Conservation (phyloP, 2,329 filamentous ascomycete species). For the Sporothrix curviconia region DNA sequence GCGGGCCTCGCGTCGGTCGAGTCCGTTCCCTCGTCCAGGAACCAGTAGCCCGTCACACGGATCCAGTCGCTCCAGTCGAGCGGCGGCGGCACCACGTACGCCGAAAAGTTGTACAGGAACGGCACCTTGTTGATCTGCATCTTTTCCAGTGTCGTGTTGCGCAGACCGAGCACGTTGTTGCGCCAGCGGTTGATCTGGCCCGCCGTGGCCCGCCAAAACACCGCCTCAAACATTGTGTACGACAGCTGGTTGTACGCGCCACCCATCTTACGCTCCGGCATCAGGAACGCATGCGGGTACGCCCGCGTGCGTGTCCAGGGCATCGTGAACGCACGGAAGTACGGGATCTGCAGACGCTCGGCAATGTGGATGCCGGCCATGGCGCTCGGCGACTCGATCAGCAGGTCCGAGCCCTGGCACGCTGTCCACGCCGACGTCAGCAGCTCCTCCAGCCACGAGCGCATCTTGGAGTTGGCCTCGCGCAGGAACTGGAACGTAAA, state of each 20-base stretch:
- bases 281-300: constrained; percentile 94
- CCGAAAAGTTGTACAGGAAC: constrained; percentile 96
- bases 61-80: constrained; percentile 98
- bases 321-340: constrained; percentile 98
- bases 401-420: constrained; percentile 78
- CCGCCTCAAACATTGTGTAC: constrained; percentile 91
- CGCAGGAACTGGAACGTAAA: constrained; percentile 88
- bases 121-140: constrained; percentile 97
- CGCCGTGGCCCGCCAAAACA: constrained; percentile 93
- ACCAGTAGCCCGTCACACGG: constrained; percentile 96
- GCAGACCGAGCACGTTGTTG: constrained; percentile 69
- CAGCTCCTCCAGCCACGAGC: constrained; percentile 90
- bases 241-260: constrained; percentile 92
- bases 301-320: constrained; percentile 94
- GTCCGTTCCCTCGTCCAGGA: constrained; percentile 62
- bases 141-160: constrained; percentile 77
- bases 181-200: constrained; percentile 91
- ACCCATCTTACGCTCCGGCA: constrained; percentile 88
- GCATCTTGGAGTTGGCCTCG: constrained; percentile 81
- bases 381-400: constrained; percentile 92
- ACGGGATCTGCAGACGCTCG: constrained; percentile 84
- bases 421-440: constrained; percentile 74
- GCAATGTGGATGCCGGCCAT: constrained; percentile 99
- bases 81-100: constrained; percentile 86
- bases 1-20: constrained; percentile 23